Evolutionary conservation across 1,284 basidiomycete species (phyloP).

Genomic region (Pseudozyma sp.): DNA sequence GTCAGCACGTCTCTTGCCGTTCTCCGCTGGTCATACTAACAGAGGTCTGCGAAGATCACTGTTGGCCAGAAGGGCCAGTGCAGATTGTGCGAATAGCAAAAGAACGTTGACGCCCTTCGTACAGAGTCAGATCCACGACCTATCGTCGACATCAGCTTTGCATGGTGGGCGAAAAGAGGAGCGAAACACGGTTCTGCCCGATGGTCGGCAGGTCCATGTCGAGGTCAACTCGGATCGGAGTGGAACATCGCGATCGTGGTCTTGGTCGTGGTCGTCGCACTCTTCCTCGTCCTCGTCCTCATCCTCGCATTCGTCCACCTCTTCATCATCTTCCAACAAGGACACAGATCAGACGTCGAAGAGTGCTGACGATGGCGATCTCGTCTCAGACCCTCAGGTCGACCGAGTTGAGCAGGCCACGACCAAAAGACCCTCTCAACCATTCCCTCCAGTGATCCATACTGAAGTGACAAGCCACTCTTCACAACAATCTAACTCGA

Average conservation of each 20-base stretch:
- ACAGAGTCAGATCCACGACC: conserved; percentile 15
- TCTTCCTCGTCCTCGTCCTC: conserved; percentile 23
- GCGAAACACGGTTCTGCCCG: conserved; percentile 4
- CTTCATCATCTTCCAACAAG: neutral
- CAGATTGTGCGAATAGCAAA: conserved; percentile 9
- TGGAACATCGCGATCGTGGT: conserved; percentile 24
- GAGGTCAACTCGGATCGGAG: conserved; percentile 14
- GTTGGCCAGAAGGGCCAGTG: conserved; percentile 6
- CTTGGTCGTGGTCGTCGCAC: conserved; percentile 32
- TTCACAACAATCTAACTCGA: neutral
- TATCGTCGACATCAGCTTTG: conserved; percentile 15
- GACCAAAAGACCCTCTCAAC: too few species aligned
- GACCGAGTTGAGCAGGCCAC: neutral
- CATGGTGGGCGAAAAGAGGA: conserved; percentile 11
- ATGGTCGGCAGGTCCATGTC: conserved; percentile 14
- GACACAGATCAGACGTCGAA: neutral
- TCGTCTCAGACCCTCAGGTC: neutral
- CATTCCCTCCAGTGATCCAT: neutral
- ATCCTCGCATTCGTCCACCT: conserved; percentile 2
- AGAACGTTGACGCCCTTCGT: neutral
- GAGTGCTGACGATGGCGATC: neutral
- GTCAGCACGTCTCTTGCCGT: conserved; percentile 7
- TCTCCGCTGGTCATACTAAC: conserved; percentile 6
- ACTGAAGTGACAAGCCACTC: conserved; percentile 9
- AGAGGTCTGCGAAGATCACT: neutral